A percentile compares a stretch with the other conserved stretches of the same genome.
These are phyloP conservation scores for Pythium myriotylum DNA, from an alignment of 352 stramenopile species.

Conservation along the genomic window DNA sequence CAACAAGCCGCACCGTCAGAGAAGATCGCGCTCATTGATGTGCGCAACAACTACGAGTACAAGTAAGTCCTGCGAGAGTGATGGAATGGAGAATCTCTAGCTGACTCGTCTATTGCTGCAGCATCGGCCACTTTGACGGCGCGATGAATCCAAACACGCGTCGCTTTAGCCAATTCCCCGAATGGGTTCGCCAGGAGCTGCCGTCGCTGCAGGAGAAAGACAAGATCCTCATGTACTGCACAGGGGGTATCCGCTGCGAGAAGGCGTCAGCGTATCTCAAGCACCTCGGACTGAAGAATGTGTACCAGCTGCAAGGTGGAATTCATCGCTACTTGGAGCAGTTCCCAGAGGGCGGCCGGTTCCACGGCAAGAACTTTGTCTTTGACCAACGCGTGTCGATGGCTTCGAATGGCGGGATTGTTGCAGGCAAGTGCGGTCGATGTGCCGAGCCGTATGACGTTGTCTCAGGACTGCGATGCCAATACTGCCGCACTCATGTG, in stretches of 20 bases:
- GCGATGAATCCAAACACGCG: constrained; percentile 82
- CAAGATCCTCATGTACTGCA: constrained; percentile 89
- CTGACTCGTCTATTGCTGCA: constrained; percentile 9
- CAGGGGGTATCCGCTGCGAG: constrained; percentile 81
- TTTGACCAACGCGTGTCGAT: constrained; percentile 84
- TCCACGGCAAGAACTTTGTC: constrained; percentile 87
- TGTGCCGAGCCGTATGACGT: constrained; percentile 69
- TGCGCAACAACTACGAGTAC: constrained; percentile 85
- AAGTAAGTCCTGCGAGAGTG: constrained; percentile 32
- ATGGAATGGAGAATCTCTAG: background rate
- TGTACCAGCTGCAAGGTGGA: constrained; percentile 80
- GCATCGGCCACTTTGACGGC: constrained; percentile 72
- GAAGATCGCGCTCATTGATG: constrained; percentile 63
- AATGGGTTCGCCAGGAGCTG: constrained; percentile 62
- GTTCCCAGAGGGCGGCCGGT: constrained; percentile 73
- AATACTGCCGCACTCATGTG: constrained; percentile 82
- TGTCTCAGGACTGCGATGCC: constrained; percentile 62
- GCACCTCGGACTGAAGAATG: constrained; percentile 64
- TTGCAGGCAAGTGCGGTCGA: constrained; percentile 66
- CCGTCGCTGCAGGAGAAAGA: constrained; percentile 61
- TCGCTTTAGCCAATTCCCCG: constrained; percentile 78
- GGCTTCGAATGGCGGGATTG: constrained; percentile 45
- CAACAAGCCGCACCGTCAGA: constrained; percentile 29
- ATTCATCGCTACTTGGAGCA: constrained; percentile 86
- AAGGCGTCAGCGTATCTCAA: constrained; percentile 82